phyloP scores from a whole-genome alignment of 1,139 yeast species.

The Debaryomyces singareniensis region DNA sequence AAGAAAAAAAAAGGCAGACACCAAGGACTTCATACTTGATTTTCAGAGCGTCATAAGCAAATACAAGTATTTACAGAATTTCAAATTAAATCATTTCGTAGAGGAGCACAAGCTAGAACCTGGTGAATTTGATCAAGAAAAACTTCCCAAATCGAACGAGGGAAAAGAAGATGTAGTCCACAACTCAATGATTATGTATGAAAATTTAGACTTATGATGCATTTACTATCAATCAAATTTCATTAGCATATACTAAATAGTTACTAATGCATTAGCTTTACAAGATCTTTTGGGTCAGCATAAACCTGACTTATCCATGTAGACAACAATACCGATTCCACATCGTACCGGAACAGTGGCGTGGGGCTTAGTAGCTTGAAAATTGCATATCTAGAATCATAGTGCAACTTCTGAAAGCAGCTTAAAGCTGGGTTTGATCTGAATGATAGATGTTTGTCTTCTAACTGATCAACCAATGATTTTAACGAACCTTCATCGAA shows the following conservation, averaged over 20 bases:
- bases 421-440: conserved; percentile 25
- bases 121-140: no score
- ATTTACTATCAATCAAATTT: not conserved
- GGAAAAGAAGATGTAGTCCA: no score
- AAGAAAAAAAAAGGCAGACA: not conserved
- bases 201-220: not conserved
- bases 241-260: not conserved
- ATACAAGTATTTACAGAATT: not conserved
- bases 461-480: conserved; percentile 16
- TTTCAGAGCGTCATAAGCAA: not conserved
- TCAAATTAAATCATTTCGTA: no score
- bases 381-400: conserved; percentile 30
- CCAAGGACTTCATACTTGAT: not conserved
- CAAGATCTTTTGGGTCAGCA: conserved; percentile 35
- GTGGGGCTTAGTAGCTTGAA: conserved; percentile 31
- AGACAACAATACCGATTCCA: conserved; percentile 22
- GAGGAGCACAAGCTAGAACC: no score
- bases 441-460: conserved; percentile 12
- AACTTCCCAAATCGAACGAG: no score
- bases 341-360: conserved; percentile 16
- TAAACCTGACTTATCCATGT: conserved; percentile 40
- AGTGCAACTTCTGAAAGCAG: conserved; percentile 31
- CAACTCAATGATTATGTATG: not conserved
- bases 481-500: conserved; percentile 11
- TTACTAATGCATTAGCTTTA: conserved; percentile 8